phyloP scores from a whole-genome alignment of 2,329 filamentous ascomycete species.

The Intubia oerlemansii region DNA sequence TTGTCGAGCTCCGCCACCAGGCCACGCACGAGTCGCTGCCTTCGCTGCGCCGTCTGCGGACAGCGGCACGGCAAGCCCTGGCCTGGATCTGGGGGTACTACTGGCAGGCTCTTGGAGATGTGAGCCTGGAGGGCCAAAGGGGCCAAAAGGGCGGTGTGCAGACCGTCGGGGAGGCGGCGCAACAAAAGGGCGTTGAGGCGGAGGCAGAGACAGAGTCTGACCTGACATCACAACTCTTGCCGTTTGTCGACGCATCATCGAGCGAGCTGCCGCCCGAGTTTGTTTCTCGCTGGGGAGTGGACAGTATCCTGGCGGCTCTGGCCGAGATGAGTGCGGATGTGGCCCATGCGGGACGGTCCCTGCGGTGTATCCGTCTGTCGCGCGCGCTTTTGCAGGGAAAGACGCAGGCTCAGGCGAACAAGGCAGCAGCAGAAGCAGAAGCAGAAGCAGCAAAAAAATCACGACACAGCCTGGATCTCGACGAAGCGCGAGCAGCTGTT shows the following conservation, averaged over 20 bases:
- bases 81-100: slow-evolving; percentile 81
- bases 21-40: slow-evolving; percentile 79
- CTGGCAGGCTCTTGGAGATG: slow-evolving; percentile 35
- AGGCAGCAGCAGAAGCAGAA: background rate
- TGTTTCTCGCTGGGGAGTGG: slow-evolving; percentile 7
- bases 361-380: too few species aligned
- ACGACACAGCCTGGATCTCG: slow-evolving; percentile 3
- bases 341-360: too few species aligned
- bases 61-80: slow-evolving; percentile 47
- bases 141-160: slow-evolving; percentile 1
- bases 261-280: background rate
- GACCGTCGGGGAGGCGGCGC: background rate
- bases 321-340: background rate
- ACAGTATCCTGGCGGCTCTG: slow-evolving; percentile 2
- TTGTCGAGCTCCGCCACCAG: slow-evolving; percentile 78
- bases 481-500: slow-evolving; percentile 3
- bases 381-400: slow-evolving; percentile 10
- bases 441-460: background rate
- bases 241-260: background rate
- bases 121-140: slow-evolving; percentile 2
- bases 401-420: background rate
- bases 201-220: background rate
- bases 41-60: slow-evolving; percentile 48
- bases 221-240: background rate
- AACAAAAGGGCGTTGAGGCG: slow-evolving; percentile 1